A percentile compares a stretch with the other conserved stretches of the same genome.
Conservation (phyloP, 345 rosid species). For the Alliaria petiolata region DNA sequence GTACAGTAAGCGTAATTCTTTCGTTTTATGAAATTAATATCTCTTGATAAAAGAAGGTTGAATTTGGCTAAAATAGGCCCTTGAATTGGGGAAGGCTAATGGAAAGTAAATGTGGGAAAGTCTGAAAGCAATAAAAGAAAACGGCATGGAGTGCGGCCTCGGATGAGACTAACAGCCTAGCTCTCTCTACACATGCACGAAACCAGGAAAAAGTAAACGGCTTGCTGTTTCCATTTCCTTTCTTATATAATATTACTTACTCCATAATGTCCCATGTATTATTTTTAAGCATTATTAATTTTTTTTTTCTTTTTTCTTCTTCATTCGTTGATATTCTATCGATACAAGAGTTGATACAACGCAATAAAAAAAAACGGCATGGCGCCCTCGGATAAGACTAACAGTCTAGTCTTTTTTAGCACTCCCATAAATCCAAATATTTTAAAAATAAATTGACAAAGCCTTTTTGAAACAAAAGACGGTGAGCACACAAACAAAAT, state of each 20-base stretch:
- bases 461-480: too few species aligned
- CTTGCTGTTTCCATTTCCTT: slow-evolving; percentile 9
- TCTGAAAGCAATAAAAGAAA: background rate
- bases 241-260: background rate
- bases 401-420: too few species aligned
- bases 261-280: background rate
- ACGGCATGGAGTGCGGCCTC: slow-evolving; percentile 35
- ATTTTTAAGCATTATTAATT: too few species aligned
- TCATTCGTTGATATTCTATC: too few species aligned
- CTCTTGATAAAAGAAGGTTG: background rate
- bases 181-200: slow-evolving; percentile 13
- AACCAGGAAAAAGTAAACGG: slow-evolving; percentile 21
- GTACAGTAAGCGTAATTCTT: background rate
- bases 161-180: slow-evolving; percentile 18
- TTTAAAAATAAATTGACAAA: too few species aligned
- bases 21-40: background rate
- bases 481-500: background rate
- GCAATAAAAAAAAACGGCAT: too few species aligned
- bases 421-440: too few species aligned
- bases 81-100: background rate
- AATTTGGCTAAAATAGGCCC: background rate
- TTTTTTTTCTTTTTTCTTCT: too few species aligned
- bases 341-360: too few species aligned
- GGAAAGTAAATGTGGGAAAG: slow-evolving; percentile 2
- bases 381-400: too few species aligned